Conservation (phyloP, 176 grass and related monocot species). For the Canna indica region DNA sequence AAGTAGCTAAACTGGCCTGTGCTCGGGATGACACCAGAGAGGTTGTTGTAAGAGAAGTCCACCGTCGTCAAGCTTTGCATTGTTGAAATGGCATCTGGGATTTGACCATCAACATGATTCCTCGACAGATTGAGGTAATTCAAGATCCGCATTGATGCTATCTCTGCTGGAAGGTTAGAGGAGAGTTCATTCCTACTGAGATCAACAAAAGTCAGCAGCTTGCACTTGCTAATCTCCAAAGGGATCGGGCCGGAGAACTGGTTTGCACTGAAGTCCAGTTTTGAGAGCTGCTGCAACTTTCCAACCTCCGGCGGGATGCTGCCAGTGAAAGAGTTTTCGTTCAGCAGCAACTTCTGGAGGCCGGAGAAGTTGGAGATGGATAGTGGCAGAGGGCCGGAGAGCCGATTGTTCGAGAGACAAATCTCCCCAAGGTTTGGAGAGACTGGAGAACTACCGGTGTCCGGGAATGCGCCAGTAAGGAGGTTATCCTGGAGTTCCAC, state of each 20-base stretch:
- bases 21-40: constrained; percentile 47
- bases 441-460: not conserved
- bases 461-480: constrained; percentile 8
- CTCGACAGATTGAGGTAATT: constrained; percentile 17
- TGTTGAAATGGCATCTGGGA: constrained; percentile 16
- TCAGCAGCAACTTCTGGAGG: constrained; percentile 16
- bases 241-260: constrained; percentile 24
- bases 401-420: constrained; percentile 21
- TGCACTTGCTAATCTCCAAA: constrained; percentile 10
- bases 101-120: constrained; percentile 30
- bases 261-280: constrained; percentile 23
- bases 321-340: constrained; percentile 21
- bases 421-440: constrained; percentile 14
- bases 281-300: constrained; percentile 21
- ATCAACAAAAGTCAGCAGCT: constrained; percentile 20
- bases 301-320: constrained; percentile 25
- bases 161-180: constrained; percentile 19
- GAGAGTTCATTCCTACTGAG: constrained; percentile 25
- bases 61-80: constrained; percentile 24
- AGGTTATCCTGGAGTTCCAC: constrained; percentile 23
- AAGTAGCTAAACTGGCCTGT: constrained; percentile 98
- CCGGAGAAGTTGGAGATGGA: constrained; percentile 24
- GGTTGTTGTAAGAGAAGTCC: constrained; percentile 65
- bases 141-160: constrained; percentile 23
- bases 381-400: constrained; percentile 16